Conservation (phyloP, 805 yeast genomes). For the Saccharomycopsis capsularis region DNA sequence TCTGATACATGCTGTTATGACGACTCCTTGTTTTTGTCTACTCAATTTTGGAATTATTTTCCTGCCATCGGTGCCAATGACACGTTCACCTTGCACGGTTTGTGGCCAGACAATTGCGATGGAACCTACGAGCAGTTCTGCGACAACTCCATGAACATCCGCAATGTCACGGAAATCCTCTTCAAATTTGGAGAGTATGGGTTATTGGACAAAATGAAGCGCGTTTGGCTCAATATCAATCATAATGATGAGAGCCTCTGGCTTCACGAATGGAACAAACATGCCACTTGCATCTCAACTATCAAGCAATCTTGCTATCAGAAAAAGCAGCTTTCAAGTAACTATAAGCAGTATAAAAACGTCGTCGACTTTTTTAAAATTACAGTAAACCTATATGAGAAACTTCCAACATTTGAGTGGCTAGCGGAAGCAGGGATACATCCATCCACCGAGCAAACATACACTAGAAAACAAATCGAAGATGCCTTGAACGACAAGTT, state of each 20-base stretch:
- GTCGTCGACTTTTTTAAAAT: slow-evolving; percentile 67
- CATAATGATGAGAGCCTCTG: slow-evolving; percentile 67
- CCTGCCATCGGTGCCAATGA: slow-evolving; percentile 70
- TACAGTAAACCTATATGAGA: slow-evolving; percentile 49
- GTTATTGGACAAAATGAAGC: slow-evolving; percentile 43
- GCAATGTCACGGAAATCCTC: slow-evolving; percentile 18
- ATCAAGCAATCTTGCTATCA: slow-evolving; percentile 69
- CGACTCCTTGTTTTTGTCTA: slow-evolving; percentile 42
- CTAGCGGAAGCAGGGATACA: slow-evolving; percentile 60
- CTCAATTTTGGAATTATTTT: slow-evolving; percentile 90
- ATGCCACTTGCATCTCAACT: slow-evolving; percentile 86
- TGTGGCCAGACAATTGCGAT: slow-evolving; percentile 86
- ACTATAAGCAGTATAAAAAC: slow-evolving; percentile 31
- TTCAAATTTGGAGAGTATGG: slow-evolving; percentile 6
- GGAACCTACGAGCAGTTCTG: slow-evolving; percentile 82
- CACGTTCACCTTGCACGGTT: slow-evolving; percentile 73
- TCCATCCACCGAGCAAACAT: slow-evolving; percentile 56
- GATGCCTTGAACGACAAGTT: slow-evolving; percentile 44
- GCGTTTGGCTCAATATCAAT: slow-evolving; percentile 66
- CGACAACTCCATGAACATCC: slow-evolving; percentile 32
- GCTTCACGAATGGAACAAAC: slow-evolving; percentile 92
- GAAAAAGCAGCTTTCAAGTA: slow-evolving; percentile 1
- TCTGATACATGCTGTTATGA: slow-evolving; percentile 19
- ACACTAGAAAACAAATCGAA: slow-evolving; percentile 48
- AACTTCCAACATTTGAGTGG: slow-evolving; percentile 61